Percentiles rank a stretch among this genome's conserved stretches.
These are phyloP conservation scores for Grosmannia serpens DNA, from an alignment of 2,329 filamentous ascomycete species.

Conservation along the genomic window DNA sequence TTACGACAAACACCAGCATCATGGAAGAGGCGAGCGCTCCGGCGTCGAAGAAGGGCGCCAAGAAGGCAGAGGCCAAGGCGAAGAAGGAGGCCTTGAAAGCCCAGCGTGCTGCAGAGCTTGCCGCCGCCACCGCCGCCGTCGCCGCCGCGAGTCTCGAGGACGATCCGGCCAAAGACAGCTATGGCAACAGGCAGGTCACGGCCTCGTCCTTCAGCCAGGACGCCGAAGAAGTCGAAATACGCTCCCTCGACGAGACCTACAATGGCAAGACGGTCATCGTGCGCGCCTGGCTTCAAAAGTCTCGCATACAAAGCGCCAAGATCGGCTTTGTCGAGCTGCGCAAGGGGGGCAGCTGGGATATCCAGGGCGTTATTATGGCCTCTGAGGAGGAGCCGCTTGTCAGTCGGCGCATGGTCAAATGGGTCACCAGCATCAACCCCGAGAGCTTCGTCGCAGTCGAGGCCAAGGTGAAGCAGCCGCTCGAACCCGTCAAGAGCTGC, in stretches of 20 bases:
- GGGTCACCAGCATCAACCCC: constrained; percentile 59
- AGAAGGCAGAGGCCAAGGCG: constrained; percentile 77
- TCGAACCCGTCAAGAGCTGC: constrained; percentile 81
- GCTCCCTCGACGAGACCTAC: constrained; percentile 50
- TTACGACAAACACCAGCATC: neutral
- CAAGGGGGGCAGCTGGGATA: constrained; percentile 60
- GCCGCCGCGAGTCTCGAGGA: constrained; percentile 49
- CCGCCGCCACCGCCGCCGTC: constrained; percentile 61
- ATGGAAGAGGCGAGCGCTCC: neutral
- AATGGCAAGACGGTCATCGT: constrained; percentile 63
- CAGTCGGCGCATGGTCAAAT: constrained; percentile 90
- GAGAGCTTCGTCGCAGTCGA: constrained; percentile 79
- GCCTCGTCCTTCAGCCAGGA: constrained; percentile 29
- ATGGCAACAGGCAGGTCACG: constrained; percentile 39
- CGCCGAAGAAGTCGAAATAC: constrained; percentile 47
- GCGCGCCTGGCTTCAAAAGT: constrained; percentile 76
- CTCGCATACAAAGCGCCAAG: constrained; percentile 79
- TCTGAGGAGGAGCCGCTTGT: constrained; percentile 48
- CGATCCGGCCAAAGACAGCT: constrained; percentile 63
- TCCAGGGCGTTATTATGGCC: constrained; percentile 69
- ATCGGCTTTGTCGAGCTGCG: constrained; percentile 83
- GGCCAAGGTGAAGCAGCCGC: constrained; percentile 67
- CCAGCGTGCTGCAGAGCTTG: constrained; percentile 58
- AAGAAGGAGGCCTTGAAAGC: constrained; percentile 82
- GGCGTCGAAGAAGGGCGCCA: constrained; percentile 64